phyloP scores from a whole-genome alignment of 164 flowering plant genomes.

The Magnolia sinica region DNA sequence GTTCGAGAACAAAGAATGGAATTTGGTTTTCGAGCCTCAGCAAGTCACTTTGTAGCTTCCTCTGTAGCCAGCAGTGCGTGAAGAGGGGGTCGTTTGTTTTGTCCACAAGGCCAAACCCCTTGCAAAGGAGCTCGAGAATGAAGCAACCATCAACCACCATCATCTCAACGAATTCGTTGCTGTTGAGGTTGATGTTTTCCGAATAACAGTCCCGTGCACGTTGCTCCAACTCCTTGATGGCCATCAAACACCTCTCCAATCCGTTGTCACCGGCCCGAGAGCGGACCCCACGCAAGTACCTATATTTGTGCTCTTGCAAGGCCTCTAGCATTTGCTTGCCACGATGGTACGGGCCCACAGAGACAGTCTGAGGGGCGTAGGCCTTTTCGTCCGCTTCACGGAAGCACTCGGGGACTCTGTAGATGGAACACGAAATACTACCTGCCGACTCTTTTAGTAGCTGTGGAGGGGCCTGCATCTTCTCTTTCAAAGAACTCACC shows the following conservation, averaged over 20 bases:
- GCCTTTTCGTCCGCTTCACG: not conserved
- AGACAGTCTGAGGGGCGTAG: not conserved
- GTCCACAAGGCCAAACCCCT: conserved; percentile 32
- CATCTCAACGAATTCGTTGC: conserved; percentile 23
- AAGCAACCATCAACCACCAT: conserved; percentile 3
- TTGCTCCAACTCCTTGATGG: not conserved
- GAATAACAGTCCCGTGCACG: conserved; percentile 44
- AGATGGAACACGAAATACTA: not conserved
- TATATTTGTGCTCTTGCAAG: not conserved
- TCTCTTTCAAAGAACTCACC: not conserved
- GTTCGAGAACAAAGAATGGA: not conserved
- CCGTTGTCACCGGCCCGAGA: not conserved
- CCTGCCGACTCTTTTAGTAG: not conserved
- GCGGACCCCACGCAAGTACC: not conserved
- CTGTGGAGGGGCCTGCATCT: not conserved
- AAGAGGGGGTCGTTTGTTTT: not conserved
- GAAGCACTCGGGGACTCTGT: not conserved
- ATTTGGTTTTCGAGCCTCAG: not conserved
- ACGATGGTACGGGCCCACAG: not conserved
- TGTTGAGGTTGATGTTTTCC: conserved; percentile 29
- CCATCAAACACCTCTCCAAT: not conserved
- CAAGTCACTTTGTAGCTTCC: not conserved
- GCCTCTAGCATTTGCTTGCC: not conserved
- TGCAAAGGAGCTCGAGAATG: conserved; percentile 14
- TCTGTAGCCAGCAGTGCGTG: not conserved